phyloP scores from a whole-genome alignment of 768 basidiomycete genomes.

The Lentinula edodes region DNA sequence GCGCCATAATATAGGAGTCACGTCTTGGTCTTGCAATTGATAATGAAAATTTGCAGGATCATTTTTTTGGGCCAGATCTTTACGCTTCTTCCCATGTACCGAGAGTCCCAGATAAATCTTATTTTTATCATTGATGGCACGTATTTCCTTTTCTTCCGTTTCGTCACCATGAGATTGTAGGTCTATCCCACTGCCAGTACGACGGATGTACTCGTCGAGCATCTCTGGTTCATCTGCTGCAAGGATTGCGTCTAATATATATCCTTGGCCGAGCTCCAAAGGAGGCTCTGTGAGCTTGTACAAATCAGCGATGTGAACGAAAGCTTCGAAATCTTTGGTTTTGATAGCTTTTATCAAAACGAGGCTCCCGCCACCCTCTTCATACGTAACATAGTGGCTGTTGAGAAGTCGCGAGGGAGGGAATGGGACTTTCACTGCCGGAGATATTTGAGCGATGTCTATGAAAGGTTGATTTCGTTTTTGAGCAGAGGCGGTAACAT shows the following conservation, averaged over 20 bases:
- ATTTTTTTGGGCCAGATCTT: slow-evolving; percentile 43
- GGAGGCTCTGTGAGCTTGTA: slow-evolving; percentile 29
- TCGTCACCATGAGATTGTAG: slow-evolving; percentile 14
- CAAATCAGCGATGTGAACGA: slow-evolving; percentile 41
- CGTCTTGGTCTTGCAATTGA: background rate
- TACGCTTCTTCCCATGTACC: slow-evolving; percentile 59
- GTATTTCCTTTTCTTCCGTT: slow-evolving; percentile 17
- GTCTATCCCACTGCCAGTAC: slow-evolving; percentile 38
- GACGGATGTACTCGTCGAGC: slow-evolving; percentile 52
- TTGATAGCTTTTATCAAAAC: slow-evolving; percentile 31
- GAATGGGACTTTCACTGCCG: slow-evolving; percentile 32
- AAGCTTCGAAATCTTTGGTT: slow-evolving; percentile 45
- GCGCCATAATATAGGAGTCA: slow-evolving; percentile 35
- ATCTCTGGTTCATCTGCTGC: slow-evolving; percentile 39
- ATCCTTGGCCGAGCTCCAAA: slow-evolving; percentile 15
- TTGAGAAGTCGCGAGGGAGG: slow-evolving; percentile 34
- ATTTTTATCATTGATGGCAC: slow-evolving; percentile 29
- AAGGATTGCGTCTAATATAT: slow-evolving; percentile 25
- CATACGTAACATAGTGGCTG: background rate
- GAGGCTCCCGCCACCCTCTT: background rate
- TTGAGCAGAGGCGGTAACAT: slow-evolving; percentile 27
- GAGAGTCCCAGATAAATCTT: slow-evolving; percentile 53
- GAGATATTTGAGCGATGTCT: slow-evolving; percentile 47
- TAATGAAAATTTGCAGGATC: slow-evolving; percentile 36
- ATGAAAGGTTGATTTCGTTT: slow-evolving; percentile 36